Evolutionary conservation across 2,329 filamentous ascomycete species (phyloP).

Genomic region (Alternaria triticimaculans): DNA sequence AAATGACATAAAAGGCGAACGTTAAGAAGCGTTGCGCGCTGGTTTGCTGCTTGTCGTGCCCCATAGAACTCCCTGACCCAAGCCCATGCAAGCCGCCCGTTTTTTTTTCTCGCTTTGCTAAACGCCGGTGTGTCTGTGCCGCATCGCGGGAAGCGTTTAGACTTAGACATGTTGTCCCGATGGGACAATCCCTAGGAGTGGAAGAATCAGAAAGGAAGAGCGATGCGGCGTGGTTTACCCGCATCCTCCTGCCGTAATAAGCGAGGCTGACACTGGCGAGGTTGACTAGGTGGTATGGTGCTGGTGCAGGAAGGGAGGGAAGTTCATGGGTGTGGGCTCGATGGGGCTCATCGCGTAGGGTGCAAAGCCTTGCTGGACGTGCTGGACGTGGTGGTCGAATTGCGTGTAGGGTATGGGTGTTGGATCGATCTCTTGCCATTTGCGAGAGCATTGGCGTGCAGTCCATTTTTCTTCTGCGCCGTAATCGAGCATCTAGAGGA

Average conservation of each 20-base stretch:
- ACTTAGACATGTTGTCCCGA: background rate
- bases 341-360: slow-evolving; percentile 48
- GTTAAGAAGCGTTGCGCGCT: background rate
- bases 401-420: slow-evolving; percentile 42
- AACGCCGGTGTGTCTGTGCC: slow-evolving; percentile 7
- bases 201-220: background rate
- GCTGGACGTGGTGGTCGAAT: slow-evolving; percentile 42
- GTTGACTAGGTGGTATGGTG: slow-evolving; percentile 12
- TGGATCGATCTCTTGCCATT: slow-evolving; percentile 57
- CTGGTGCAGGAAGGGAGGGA: slow-evolving; percentile 40
- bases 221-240: background rate
- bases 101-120: slow-evolving; percentile 1
- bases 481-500: slow-evolving; percentile 58
- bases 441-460: slow-evolving; percentile 57
- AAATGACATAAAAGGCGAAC: background rate
- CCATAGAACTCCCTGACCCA: background rate
- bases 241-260: background rate
- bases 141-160: background rate
- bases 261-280: background rate
- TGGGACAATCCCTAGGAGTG: slow-evolving; percentile 1
- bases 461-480: slow-evolving; percentile 60
- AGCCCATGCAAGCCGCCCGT: slow-evolving; percentile 6
- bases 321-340: slow-evolving; percentile 34
- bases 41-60: slow-evolving; percentile 5
- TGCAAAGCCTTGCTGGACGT: slow-evolving; percentile 39